Evolutionary conservation across 2,329 filamentous ascomycete genomes (phyloP).

Genomic region (Penicillium sp.): DNA sequence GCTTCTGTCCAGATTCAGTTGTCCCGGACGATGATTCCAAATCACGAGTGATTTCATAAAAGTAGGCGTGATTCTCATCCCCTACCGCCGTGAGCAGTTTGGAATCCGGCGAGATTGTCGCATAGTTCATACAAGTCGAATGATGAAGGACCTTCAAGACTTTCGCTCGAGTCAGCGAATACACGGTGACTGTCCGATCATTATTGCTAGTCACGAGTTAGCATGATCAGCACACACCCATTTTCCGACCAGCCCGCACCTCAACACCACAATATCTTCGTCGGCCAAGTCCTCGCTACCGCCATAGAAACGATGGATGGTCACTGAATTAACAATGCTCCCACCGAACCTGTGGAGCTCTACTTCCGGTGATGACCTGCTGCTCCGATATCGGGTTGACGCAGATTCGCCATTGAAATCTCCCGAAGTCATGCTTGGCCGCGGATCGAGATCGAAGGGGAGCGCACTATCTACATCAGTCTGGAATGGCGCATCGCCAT

Average conservation of each 20-base stretch:
- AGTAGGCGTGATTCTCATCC: conserved; percentile 81
- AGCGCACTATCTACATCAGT: conserved; percentile 58
- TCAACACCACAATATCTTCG: conserved; percentile 56
- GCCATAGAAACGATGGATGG: conserved; percentile 57
- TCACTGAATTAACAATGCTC: conserved; percentile 67
- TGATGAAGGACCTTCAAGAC: conserved; percentile 70
- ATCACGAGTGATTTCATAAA: conserved; percentile 60
- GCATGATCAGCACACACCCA: conserved; percentile 31
- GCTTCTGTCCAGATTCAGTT: conserved; percentile 33
- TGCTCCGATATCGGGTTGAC: conserved; percentile 18
- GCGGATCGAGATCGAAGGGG: conserved; percentile 50
- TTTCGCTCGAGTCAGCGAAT: conserved; percentile 68
- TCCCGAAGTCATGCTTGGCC: conserved; percentile 27
- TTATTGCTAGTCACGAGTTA: conserved; percentile 74
- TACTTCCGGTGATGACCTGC: conserved; percentile 44
- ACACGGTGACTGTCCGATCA: conserved; percentile 83
- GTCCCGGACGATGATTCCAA: conserved; percentile 27
- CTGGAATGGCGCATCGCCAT: conserved; percentile 38
- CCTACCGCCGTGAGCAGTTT: conserved; percentile 77
- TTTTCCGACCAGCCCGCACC: conserved; percentile 31
- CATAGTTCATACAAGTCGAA: conserved; percentile 86
- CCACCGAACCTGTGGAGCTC: conserved; percentile 61
- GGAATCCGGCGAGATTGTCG: conserved; percentile 89
- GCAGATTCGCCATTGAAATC: conserved; percentile 22
- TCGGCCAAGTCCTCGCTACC: conserved; percentile 46